A percentile compares a stretch with the other conserved stretches of the same genome.
phyloP scores from a whole-genome alignment of 257 asterid genomes.

The Gardenia jasminoides region DNA sequence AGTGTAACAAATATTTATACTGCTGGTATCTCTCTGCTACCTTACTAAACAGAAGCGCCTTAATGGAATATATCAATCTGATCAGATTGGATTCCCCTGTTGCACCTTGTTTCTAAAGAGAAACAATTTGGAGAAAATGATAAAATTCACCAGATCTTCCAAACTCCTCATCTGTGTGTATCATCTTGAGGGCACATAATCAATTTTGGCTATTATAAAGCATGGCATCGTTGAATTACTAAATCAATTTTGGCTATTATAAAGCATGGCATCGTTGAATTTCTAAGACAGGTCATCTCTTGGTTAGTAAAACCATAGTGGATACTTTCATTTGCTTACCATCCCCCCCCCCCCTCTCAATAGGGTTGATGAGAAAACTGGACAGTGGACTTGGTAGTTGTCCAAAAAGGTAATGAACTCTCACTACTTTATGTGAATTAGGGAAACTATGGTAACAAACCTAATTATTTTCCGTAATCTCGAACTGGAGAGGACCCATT shows the following conservation, averaged over 20 bases:
- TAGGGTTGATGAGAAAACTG: neutral
- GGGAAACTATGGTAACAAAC: neutral
- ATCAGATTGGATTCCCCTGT: neutral
- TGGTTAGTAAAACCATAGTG: neutral
- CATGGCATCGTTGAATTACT: neutral
- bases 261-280: neutral
- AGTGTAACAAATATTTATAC: neutral
- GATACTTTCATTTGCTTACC: too few species aligned
- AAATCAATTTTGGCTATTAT: neutral
- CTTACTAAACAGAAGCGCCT: neutral
- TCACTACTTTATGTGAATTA: neutral
- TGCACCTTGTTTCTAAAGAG: neutral
- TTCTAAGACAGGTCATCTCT: neutral
- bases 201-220: neutral
- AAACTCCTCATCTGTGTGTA: neutral
- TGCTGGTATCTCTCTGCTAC: neutral
- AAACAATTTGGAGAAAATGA: neutral
- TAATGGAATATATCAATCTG: neutral
- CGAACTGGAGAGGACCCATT: neutral
- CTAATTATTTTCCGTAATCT: neutral
- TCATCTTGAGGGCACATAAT: neutral
- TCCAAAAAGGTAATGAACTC: neutral
- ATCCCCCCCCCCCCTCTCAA: too few species aligned
- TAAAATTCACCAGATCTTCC: neutral
- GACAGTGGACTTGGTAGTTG: neutral